A percentile compares a stretch with the other conserved stretches of the same genome.
These are phyloP conservation scores for Beauveria medogensis DNA, from an alignment of 2,329 filamentous ascomycete species.

Conservation along the genomic window DNA sequence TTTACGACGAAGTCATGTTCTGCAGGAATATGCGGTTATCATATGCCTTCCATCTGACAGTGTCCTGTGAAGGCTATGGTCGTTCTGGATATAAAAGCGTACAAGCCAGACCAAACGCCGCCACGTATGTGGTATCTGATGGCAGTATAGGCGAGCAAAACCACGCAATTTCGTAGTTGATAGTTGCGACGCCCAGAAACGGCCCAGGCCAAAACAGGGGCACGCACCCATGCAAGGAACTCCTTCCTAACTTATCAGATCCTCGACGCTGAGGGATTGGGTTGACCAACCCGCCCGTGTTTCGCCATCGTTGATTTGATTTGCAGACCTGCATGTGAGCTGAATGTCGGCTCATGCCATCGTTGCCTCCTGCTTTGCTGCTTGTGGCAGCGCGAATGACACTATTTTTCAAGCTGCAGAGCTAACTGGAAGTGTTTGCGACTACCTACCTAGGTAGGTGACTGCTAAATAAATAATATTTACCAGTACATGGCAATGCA, in stretches of 20 bases:
- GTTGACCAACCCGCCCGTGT: background rate
- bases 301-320: background rate
- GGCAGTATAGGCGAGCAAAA: background rate
- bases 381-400: background rate
- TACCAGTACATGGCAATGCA: background rate
- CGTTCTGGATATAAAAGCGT: no score
- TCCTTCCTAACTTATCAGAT: background rate
- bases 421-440: background rate
- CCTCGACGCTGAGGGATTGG: background rate
- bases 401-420: background rate
- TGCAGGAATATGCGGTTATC: no score
- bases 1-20: no score
- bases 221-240: background rate
- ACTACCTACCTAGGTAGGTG: background rate
- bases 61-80: no score
- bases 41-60: no score
- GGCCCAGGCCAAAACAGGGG: background rate
- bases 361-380: background rate
- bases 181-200: background rate
- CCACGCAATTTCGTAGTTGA: background rate
- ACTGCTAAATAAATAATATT: background rate
- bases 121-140: background rate
- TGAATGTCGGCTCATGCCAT: background rate
- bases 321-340: background rate
- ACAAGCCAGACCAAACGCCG: background rate